Conservation (phyloP, 352 stramenopile genomes). For the Globisporangium irregulare region DNA sequence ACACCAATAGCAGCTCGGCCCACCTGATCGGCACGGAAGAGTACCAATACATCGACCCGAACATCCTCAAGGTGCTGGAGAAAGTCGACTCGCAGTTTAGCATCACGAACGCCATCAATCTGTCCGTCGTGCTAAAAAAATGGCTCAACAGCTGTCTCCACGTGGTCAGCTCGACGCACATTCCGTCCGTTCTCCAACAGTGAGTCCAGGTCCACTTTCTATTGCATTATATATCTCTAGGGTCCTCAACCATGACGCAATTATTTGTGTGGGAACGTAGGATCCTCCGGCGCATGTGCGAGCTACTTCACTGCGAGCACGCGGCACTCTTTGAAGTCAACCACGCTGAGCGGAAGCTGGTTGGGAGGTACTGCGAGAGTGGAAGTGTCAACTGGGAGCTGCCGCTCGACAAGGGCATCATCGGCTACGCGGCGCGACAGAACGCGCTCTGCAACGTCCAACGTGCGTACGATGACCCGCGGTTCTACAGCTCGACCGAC, state of each 20-base stretch:
- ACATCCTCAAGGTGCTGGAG: constrained; percentile 75
- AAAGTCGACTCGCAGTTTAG: constrained; percentile 87
- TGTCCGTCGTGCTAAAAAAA: constrained; percentile 65
- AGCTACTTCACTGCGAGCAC: constrained; percentile 72
- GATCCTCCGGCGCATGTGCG: constrained; percentile 44
- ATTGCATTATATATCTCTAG: background rate
- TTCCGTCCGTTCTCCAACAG: constrained; percentile 37
- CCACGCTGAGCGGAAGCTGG: constrained; percentile 34
- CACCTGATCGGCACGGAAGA: constrained; percentile 43
- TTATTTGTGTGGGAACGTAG: constrained; percentile 18
- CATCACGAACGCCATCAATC: constrained; percentile 74
- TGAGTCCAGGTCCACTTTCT: constrained; percentile 1
- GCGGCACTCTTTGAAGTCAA: constrained; percentile 61
- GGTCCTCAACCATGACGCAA: background rate
- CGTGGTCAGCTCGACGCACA: constrained; percentile 50
- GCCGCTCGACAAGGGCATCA: constrained; percentile 69
- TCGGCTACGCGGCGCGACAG: constrained; percentile 46
- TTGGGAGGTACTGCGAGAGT: constrained; percentile 36
- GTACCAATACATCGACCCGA: constrained; percentile 74
- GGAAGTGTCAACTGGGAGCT: constrained; percentile 53
- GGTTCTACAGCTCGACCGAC: constrained; percentile 76
- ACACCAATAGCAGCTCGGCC: constrained; percentile 17
- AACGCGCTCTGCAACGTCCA: constrained; percentile 61
- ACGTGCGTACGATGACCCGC: constrained; percentile 66
- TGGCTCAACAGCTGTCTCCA: constrained; percentile 71